A percentile compares a stretch with the other conserved stretches of the same genome.
These are phyloP conservation scores for Cryphonectria parasitica DNA, from an alignment of 2,329 filamentous ascomycete species.

Conservation along the genomic window DNA sequence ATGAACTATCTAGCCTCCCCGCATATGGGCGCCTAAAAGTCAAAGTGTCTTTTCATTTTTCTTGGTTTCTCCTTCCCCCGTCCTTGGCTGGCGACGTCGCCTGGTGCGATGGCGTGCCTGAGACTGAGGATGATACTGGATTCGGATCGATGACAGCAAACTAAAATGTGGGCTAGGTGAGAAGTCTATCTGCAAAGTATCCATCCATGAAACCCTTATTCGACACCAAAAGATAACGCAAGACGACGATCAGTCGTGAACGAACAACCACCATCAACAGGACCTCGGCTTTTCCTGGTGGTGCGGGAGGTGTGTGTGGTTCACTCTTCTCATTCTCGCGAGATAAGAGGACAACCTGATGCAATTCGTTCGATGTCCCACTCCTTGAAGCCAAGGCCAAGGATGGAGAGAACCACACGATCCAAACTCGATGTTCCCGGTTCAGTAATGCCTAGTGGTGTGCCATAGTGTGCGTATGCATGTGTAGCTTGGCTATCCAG, in stretches of 20 bases:
- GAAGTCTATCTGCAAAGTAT: not conserved
- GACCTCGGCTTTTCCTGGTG: not conserved
- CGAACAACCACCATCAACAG: not conserved
- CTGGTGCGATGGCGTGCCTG: constrained; percentile 15
- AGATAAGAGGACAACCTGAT: not conserved
- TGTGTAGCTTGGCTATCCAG: not conserved
- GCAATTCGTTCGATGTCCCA: not conserved
- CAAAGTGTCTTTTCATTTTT: not conserved
- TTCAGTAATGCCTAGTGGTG: not conserved
- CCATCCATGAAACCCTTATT: not conserved
- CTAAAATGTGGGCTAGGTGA: not conserved
- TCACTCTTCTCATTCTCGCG: not conserved
- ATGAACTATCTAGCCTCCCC: not conserved
- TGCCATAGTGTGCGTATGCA: not conserved
- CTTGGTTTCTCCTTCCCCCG: not conserved
- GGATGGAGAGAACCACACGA: not conserved
- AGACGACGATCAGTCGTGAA: constrained; percentile 13
- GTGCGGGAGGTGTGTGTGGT: not conserved
- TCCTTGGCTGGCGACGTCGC: not conserved
- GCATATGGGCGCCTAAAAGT: not conserved
- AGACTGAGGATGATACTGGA: not conserved
- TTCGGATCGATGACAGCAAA: not conserved
- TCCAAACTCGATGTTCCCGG: not conserved
- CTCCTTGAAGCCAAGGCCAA: not conserved
- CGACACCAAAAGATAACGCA: constrained; percentile 9